Base-by-base conservation (phyloP, 2,329 filamentous ascomycete genomes). In the Fusarium torreyae region DNA sequence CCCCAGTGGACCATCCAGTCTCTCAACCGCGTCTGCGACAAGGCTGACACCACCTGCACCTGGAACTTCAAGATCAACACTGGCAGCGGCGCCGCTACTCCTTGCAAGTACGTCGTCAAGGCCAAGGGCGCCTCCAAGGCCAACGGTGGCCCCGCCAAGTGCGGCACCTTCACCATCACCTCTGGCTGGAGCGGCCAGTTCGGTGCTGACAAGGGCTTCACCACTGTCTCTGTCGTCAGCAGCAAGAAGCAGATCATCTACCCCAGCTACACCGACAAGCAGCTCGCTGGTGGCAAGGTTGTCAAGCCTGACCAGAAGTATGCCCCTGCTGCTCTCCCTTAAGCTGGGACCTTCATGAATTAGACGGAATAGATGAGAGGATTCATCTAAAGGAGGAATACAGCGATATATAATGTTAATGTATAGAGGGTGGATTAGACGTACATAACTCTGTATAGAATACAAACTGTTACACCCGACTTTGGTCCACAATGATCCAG, bases 101-200 rank as follows among this genome's bases (percentile, higher is more conserved):
- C 68, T 11, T 74, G 72, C 72, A 74, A 63, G 44, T 71, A 70
- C 42, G 59, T 70, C 33, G 76, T 83, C 63, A 78, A 75, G 38
- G 76, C 69, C 61, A 57, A 71, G 52, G 63, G 70, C 28, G 81
- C 80, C 67, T 79, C 80, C 57, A 72, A 77, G 60, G 78, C 45
- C 58, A 71, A 77, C 75, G 81, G 81, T 51, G 81, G 79, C 53
- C 78, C 81, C 53, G 72, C 63, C 46, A 78, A 70, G 54, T 88
- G 85, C 78, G 86, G 85, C 42, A 70, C 66, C 48, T 88, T 81
- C 80, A 84, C 80, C 58, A 75, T 88, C 72, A 85, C 83, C 52
- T 83, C 82, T 9, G 83, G 84, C 78, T 88, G 86, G 86, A 85
- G 82, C 70, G 85, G 81, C 69, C 83, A 87, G 72, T 88, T 88